Conservation (phyloP, 1,139 yeast genomes). For the Ashbya aceris region DNA sequence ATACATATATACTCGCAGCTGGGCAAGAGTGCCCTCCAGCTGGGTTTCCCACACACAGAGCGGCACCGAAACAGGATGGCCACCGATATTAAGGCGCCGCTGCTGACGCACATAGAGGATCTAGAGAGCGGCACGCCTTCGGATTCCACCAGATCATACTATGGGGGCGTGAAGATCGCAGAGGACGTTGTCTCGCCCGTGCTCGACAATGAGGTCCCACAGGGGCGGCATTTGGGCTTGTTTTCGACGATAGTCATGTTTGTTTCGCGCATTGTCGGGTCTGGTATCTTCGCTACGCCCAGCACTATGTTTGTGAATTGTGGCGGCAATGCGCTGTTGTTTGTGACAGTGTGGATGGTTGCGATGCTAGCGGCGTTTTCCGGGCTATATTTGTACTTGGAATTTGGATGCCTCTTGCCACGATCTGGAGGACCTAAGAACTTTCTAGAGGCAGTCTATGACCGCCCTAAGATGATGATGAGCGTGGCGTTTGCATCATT, state of each 20-base stretch:
- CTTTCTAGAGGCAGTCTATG: constrained; percentile 56
- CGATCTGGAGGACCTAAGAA: constrained; percentile 69
- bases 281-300: constrained; percentile 69
- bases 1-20: too few relatives aligned
- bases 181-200: neutral
- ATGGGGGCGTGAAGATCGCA: neutral
- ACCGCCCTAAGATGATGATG: constrained; percentile 48
- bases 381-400: constrained; percentile 57
- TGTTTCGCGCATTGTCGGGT: constrained; percentile 63
- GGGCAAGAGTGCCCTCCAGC: too few relatives aligned
- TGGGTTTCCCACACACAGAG: neutral
- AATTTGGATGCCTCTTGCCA: constrained; percentile 61
- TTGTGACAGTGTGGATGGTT: constrained; percentile 51
- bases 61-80: constrained; percentile 3
- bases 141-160: neutral
- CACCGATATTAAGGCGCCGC: constrained; percentile 1
- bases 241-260: constrained; percentile 57
- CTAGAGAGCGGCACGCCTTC: constrained; percentile 6
- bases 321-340: constrained; percentile 55
- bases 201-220: constrained; percentile 44
- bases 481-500: constrained; percentile 51
- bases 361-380: constrained; percentile 56
- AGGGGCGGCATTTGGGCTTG: constrained; percentile 64
- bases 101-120: constrained; percentile 4
- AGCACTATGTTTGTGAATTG: constrained; percentile 56